Conservation (phyloP, 75 land plant genomes). For the Picea sitchensis region DNA sequence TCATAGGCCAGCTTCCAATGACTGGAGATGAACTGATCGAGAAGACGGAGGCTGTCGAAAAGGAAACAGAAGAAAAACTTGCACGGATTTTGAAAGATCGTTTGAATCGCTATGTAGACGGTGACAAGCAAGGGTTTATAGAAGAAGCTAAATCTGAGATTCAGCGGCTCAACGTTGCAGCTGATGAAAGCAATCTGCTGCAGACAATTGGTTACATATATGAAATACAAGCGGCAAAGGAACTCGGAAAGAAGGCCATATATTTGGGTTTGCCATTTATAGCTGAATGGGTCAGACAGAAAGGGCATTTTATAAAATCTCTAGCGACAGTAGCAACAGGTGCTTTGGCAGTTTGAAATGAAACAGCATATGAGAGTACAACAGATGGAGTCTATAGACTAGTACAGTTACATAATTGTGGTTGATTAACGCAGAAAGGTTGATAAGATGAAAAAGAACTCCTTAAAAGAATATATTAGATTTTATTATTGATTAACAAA, state of each 20-base stretch:
- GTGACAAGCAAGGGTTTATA: conserved; percentile 31
- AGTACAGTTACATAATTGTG: no score
- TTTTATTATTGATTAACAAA: no score
- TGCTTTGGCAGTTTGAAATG: conserved; percentile 79
- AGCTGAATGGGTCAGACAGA: conserved; percentile 58
- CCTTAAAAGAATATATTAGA: no score
- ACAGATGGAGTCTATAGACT: no score
- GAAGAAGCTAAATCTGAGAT: no score
- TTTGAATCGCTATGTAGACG: conserved; percentile 54
- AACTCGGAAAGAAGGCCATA: background rate
- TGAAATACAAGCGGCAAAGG: conserved; percentile 80
- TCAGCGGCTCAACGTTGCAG: conserved; percentile 65
- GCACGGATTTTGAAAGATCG: conserved; percentile 2
- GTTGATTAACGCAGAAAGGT: no score
- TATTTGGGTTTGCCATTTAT: no score
- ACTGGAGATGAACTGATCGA: conserved; percentile 13
- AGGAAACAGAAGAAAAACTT: conserved; percentile 20
- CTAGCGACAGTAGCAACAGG: conserved; percentile 28
- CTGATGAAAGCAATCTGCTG: conserved; percentile 85
- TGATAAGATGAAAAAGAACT: no score
- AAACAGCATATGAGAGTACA: conserved; percentile 55
- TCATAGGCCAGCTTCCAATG: conserved; percentile 73
- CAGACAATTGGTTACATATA: conserved; percentile 94
- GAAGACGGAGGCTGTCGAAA: conserved; percentile 56
- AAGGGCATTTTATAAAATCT: conserved; percentile 87